Evolutionary conservation across 495 filamentous ascomycete species (phyloP), one percentile per base, ranked within the genome.

Genomic region (Xylaria palmicola): DNA sequence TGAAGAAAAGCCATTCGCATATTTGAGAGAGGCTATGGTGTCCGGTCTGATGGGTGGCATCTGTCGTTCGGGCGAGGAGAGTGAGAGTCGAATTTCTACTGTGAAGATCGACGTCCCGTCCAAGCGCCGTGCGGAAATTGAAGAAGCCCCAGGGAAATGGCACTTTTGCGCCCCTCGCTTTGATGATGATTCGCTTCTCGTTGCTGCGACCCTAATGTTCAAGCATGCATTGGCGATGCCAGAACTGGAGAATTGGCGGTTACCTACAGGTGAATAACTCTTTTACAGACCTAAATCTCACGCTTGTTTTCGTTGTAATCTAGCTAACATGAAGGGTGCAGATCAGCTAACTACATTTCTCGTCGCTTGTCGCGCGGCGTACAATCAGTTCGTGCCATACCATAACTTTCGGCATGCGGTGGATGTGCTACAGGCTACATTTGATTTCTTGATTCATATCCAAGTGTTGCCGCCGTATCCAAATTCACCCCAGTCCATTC

Each of bases 381-480:
- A 98, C 76, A 97, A 97, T 69, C 86, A 83, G 50, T 96, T 96
- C 72, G 91, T 98, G 37, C 90, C 93, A n/a, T 98, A 98, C 68
- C 94, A 98, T 76, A 98, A 98, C 72, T 98, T 97, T 74, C 91
- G 94, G 49, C 94, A 98, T 72, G 94, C 95, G 6, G 86, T 94
- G 52, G 94, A 98, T 77, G 94, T 98, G 39, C 81, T 97, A 66
- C 94, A 98, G 75, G 95, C 94, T 3, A 82, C 90, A 39, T 98
- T 97, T 73, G 87, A 88, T 75, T 96, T 97, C 68, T 81, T 98
- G n/a, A 79, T 97, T 52, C 83, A 85, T 44, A 87, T 97, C 44
- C 89, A 90, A 40, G 84, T 86, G 6, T 75, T 97, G 47, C 90
- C 93, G 15, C 81, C 86, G 3, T 91, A 90, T 72, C 81, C 66